Base-by-base conservation (phyloP, 23 red algal species). In the Gracilariopsis chorda region DNA sequence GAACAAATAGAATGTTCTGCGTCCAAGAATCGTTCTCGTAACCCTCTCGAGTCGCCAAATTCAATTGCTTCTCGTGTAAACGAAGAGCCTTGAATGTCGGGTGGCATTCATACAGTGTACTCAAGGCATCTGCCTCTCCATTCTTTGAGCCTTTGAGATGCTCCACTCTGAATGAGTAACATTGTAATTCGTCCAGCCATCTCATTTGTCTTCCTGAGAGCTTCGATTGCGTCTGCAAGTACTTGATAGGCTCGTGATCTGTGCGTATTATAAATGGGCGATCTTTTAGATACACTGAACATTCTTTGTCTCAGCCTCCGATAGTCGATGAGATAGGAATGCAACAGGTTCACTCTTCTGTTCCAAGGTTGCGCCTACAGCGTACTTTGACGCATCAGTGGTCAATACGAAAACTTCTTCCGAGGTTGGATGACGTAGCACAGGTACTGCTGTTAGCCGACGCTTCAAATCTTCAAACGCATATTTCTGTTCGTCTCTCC, bases 1-100 rank as follows among this genome's bases (percentile, higher is more conserved):
- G 77, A 61, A 16, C 48, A 33, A 16, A 12, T 7, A 36, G 39
- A 61, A 81, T 81, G 37, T 61, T 57, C 27, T 7, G 14, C 7
- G 51, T 81, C 77, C 48, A 81, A 24, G 11, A 21, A 61, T 57
- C 77, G 7, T 43, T 55, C 23, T 61, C 51, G 41, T 81, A 81
- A 14, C n/a, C n/a, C 5, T 81, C 34, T 23, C 25, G 77, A 81
- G 59, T 81, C 19, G 49, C 51, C 24, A 32, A 17, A 61, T 30
- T 9, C 36, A 81, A 40, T 17, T 81, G 48, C 1, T 81, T 61
- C 8, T 56, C 35, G 34, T 70, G 30, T 2, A 70, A n/a, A n/a
- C n/a, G n/a, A n/a, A n/a, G n/a, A n/a, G n/a, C n/a, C n/a, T n/a
- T n/a, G n/a, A n/a, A n/a, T n/a, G n/a, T n/a, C n/a, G n/a, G n/a